Percentiles rank a stretch among this genome's conserved stretches.
Evolutionary conservation across 108 stramenopile genomes (phyloP).

Genomic region (Mayamaea pseudoterrestris): DNA sequence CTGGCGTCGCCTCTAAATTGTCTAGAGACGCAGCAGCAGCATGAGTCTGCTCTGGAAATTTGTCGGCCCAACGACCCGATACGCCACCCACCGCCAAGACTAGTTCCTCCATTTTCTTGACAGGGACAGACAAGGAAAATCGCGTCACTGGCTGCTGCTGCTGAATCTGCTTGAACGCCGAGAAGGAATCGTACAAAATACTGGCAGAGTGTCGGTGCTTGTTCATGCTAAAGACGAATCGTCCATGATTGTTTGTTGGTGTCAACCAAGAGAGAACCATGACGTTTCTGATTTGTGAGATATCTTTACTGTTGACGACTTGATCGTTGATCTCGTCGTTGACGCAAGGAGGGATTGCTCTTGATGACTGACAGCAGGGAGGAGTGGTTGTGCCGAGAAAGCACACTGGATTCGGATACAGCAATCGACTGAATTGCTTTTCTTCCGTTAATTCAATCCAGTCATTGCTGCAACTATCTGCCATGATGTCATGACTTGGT

Average conservation of each 20-base stretch:
- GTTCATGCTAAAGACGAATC: constrained; percentile 50
- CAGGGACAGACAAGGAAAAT: constrained; percentile 45
- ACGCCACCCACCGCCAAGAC: constrained; percentile 31
- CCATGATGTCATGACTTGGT: too few relatives aligned
- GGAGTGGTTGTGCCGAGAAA: constrained; percentile 48
- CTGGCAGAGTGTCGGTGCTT: constrained; percentile 34
- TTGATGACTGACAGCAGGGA: not conserved
- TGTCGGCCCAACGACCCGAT: constrained; percentile 35
- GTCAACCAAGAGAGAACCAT: constrained; percentile 72
- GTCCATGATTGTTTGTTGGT: constrained; percentile 53
- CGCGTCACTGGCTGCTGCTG: not conserved
- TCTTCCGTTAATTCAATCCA: constrained; percentile 31
- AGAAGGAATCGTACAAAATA: constrained; percentile 4
- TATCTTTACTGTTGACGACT: not conserved
- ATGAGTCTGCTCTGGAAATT: constrained; percentile 17
- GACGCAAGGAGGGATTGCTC: not conserved
- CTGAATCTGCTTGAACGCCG: constrained; percentile 5
- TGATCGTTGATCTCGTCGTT: not conserved
- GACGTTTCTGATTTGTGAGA: constrained; percentile 24
- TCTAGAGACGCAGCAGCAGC: not conserved
- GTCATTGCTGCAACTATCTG: too few relatives aligned
- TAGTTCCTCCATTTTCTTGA: constrained; percentile 43
- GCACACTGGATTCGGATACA: constrained; percentile 64
- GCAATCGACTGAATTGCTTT: constrained; percentile 45
- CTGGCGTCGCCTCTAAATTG: not conserved